Conservation (phyloP, 148 eudicot species). For the Cornus suecica region DNA sequence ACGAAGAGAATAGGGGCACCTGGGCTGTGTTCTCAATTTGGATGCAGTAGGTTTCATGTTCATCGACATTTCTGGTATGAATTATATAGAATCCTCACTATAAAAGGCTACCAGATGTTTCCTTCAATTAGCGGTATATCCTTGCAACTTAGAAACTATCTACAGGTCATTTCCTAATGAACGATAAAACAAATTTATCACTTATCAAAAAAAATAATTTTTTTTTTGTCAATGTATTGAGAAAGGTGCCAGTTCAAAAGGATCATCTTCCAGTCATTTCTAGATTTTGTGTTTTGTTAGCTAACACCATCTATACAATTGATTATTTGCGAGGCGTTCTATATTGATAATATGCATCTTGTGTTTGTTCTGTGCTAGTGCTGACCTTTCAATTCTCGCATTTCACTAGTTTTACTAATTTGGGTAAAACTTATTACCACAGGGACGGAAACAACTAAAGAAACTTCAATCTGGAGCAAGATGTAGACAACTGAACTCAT, state of each 20-base stretch:
- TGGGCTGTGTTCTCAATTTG: too few species aligned
- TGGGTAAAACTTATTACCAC: slow-evolving; percentile 13
- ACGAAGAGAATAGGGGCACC: too few species aligned
- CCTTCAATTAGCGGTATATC: not conserved
- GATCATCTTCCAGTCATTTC: not conserved
- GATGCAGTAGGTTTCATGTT: not conserved
- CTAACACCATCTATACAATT: not conserved
- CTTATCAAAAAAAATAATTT: too few species aligned
- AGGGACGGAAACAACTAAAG: slow-evolving; percentile 70
- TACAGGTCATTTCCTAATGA: not conserved
- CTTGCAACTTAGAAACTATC: not conserved
- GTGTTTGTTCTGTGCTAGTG: not conserved
- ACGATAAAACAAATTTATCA: not conserved
- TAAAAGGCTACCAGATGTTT: not conserved
- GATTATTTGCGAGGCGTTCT: not conserved
- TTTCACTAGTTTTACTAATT: not conserved
- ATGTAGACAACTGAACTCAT: slow-evolving; percentile 24
- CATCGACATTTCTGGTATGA: not conserved
- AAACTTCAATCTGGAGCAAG: slow-evolving; percentile 44
- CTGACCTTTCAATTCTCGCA: not conserved
- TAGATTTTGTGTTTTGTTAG: not conserved
- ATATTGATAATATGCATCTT: not conserved
- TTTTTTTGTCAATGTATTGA: too few species aligned
- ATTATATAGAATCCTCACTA: not conserved
- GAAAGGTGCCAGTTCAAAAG: not conserved